Evolutionary conservation across 2,329 filamentous ascomycete species (phyloP), one percentile per base, ranked within the genome.

Genomic region (Claviceps capensis): DNA sequence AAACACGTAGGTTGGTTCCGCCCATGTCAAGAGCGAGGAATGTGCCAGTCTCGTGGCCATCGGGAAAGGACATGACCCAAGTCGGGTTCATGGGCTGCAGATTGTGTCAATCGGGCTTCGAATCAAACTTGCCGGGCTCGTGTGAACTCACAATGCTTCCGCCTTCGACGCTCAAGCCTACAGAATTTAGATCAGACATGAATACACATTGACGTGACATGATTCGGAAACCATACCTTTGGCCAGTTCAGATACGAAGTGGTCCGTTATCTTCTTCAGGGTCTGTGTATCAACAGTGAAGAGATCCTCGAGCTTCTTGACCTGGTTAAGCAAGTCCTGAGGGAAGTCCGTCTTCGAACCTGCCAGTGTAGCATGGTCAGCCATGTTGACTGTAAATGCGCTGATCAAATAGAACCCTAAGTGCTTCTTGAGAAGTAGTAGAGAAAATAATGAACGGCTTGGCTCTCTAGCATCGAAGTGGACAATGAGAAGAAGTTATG

Each of bases 1-100:
- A 96, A 58, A 97, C 90, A 66, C 91, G 86, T 56, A 96, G 73
- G 69, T 97, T 97, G 63, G 91, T 97, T 61, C 91, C 91, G 53
- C 91, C 91, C 86, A 97, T 94, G 65, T 97, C 91, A 43, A 97
- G 76, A 52, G 91, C 89, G 41, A 97, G 75, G 67, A 83, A 95
- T 14, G 85, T 93, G 55, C 91, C 91, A 8, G 82, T 86, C 69
- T 96, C 91, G 58, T 90, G 69, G 58, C 91, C 91, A 64, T 85
- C 85, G 22, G 91, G 91, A 67, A 88, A 88, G 47, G 80, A 80
- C 82, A 95, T 89, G 57, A 94, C 89, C 91, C 91, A 96, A 52
- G 90, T 95, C 54, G 91, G 86, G 72, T 96, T 96, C 91, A 97
- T 96, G 54, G 91, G 90, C 88, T 95, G 47, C 48, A 6, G 19